phyloP scores from a whole-genome alignment of 148 eudicot genomes.

The Chenopodium suecicum region DNA sequence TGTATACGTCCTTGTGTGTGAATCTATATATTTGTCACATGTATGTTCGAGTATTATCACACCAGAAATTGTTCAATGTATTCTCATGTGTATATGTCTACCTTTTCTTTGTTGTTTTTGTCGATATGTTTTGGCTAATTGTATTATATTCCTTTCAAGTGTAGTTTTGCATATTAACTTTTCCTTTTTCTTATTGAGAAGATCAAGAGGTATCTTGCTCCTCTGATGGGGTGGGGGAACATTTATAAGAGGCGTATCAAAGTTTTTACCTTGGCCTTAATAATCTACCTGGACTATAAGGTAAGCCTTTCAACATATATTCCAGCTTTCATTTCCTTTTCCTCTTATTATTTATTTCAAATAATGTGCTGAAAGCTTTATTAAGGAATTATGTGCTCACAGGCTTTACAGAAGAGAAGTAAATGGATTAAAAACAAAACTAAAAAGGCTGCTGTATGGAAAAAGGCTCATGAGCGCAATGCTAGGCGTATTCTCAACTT shows the following conservation, averaged over 20 bases:
- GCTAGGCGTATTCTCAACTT: conserved; percentile 79
- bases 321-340: neutral
- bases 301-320: conserved; percentile 28
- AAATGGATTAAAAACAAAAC: conserved; percentile 67
- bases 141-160: neutral
- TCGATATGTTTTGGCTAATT: neutral
- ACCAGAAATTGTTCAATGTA: neutral
- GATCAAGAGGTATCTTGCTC: conserved; percentile 16
- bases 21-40: neutral
- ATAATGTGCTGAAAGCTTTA: conserved; percentile 7
- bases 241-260: conserved; percentile 74
- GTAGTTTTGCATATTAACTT: neutral
- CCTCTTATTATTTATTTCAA: neutral
- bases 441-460: conserved; percentile 71
- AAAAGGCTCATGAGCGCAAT: conserved; percentile 91
- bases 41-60: neutral
- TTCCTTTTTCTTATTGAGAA: conserved; percentile 14
- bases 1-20: neutral
- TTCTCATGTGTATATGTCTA: neutral
- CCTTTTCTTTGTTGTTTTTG: neutral
- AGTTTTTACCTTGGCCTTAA: conserved; percentile 79
- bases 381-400: conserved; percentile 16
- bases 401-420: conserved; percentile 88
- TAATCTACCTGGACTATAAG: conserved; percentile 93
- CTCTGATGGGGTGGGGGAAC: conserved; percentile 78